These are phyloP conservation scores for Diophrys sp. DNA, from an alignment of 73 alveolate genomes.

Conservation along the genomic window DNA sequence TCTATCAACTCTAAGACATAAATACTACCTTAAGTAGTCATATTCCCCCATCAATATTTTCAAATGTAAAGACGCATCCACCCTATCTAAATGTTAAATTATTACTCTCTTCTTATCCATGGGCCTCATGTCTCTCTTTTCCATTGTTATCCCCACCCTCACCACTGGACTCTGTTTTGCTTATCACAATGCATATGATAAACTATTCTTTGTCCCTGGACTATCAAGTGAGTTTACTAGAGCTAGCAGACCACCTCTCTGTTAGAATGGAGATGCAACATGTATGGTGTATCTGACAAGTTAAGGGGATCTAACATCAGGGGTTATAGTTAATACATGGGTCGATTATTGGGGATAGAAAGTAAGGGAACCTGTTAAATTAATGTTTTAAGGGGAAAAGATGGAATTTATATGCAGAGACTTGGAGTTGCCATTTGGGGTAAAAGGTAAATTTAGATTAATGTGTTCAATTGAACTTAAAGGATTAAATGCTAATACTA, in stretches of 20 bases:
- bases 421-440: no score
- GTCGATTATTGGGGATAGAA: not conserved
- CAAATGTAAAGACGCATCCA: not conserved
- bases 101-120: not conserved
- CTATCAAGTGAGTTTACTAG: not conserved
- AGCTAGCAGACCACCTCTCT: not conserved
- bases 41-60: not conserved
- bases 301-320: not conserved
- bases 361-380: not conserved
- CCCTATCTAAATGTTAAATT: not conserved
- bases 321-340: not conserved
- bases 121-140: not conserved
- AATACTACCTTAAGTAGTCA: not conserved
- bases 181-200: not conserved
- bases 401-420: no score
- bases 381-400: not conserved
- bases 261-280: not conserved
- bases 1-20: not conserved
- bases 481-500: not conserved
- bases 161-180: not conserved
- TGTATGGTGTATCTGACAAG: not conserved
- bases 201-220: not conserved
- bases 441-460: no score
- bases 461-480: not conserved
- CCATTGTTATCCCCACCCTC: not conserved